phyloP scores from a whole-genome alignment of 768 basidiomycete genomes.

The Podaxis sp. region DNA sequence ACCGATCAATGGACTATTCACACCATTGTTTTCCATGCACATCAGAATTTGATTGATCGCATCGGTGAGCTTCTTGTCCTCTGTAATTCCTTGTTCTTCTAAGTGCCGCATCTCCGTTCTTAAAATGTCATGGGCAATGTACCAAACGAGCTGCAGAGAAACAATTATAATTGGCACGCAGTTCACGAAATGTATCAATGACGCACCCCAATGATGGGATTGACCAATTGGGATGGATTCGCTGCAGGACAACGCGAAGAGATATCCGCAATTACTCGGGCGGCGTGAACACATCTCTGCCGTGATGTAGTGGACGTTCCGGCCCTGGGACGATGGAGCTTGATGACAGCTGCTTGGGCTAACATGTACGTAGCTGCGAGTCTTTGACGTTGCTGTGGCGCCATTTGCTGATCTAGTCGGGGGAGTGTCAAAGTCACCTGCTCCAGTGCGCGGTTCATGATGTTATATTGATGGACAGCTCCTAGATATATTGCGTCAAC shows the following conservation, averaged over 20 bases:
- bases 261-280: constrained; percentile 5
- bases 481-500: constrained; percentile 10
- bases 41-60: constrained; percentile 9
- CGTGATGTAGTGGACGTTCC: constrained; percentile 3
- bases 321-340: constrained; percentile 16
- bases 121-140: constrained; percentile 11
- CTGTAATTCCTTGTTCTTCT: not conserved
- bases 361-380: constrained; percentile 33
- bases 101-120: constrained; percentile 2
- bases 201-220: constrained; percentile 9
- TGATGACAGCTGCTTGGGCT: constrained; percentile 33
- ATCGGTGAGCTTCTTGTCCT: constrained; percentile 8
- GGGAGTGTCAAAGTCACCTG: constrained; percentile 24
- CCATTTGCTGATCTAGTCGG: constrained; percentile 20
- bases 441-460: constrained; percentile 21
- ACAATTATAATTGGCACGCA: not conserved
- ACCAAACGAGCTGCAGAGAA: constrained; percentile 5
- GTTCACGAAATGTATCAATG: not conserved
- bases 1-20: constrained; percentile 13
- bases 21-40: constrained; percentile 4
- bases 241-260: not conserved
- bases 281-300: constrained; percentile 11
- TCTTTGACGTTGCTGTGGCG: constrained; percentile 20
- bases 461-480: constrained; percentile 3
- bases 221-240: constrained; percentile 3